Percentiles rank a stretch among this genome's conserved stretches.
Evolutionary conservation across 2,329 filamentous ascomycete species (phyloP).

Genomic region (Aquanectria penicillioides): DNA sequence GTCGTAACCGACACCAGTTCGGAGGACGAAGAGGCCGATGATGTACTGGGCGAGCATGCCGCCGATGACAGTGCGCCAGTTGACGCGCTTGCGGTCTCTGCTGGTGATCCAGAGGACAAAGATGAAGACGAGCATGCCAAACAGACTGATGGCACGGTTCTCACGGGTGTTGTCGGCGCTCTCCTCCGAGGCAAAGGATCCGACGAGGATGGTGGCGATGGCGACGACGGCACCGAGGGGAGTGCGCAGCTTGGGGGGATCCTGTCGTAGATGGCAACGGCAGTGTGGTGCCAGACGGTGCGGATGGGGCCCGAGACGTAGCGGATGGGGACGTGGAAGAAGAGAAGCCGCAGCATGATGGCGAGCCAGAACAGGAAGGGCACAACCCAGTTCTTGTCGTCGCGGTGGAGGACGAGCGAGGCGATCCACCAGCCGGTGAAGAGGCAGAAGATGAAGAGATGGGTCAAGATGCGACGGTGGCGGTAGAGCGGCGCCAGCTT

Average conservation of each 20-base stretch:
- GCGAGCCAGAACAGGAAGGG: constrained; percentile 85
- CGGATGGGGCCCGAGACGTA: constrained; percentile 74
- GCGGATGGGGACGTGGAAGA: constrained; percentile 76
- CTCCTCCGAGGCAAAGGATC: constrained; percentile 78
- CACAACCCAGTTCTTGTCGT: constrained; percentile 82
- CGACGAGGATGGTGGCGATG: constrained; percentile 79
- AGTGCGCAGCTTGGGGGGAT: constrained; percentile 75
- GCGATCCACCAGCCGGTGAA: constrained; percentile 79
- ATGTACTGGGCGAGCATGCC: constrained; percentile 92
- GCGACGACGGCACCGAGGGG: constrained; percentile 71
- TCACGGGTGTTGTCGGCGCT: constrained; percentile 78
- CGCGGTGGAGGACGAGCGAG: constrained; percentile 75
- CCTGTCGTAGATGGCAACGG: constrained; percentile 63
- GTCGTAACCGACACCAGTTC: constrained; percentile 82
- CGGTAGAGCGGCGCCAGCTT: constrained; percentile 52
- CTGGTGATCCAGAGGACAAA: constrained; percentile 76
- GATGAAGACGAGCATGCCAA: constrained; percentile 80
- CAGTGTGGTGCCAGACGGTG: constrained; percentile 74
- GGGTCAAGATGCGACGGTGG: constrained; percentile 56
- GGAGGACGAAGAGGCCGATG: constrained; percentile 86
- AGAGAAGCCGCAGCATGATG: constrained; percentile 78
- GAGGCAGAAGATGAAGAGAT: constrained; percentile 56
- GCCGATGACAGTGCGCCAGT: constrained; percentile 85
- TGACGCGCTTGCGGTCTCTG: constrained; percentile 68
- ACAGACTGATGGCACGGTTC: constrained; percentile 83